Percentiles rank a stretch among this genome's conserved stretches.
These are phyloP conservation scores for Aspergillus fumigatus DNA, from an alignment of 2,329 filamentous ascomycete species.

Conservation along the genomic window DNA sequence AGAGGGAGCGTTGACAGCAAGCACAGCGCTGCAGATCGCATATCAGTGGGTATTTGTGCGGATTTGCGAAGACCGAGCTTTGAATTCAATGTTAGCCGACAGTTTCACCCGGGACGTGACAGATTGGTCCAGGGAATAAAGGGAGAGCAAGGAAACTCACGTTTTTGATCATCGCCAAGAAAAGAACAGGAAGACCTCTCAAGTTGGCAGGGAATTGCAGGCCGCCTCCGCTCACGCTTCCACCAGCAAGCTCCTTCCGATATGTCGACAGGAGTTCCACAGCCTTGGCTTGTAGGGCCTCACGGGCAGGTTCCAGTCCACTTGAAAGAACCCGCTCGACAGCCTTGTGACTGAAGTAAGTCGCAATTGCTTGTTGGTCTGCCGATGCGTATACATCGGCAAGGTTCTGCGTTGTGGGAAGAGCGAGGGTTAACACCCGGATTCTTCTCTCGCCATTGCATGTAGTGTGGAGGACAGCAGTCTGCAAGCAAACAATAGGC, in stretches of 20 bases:
- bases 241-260: constrained; percentile 91
- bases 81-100: constrained; percentile 19
- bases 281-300: constrained; percentile 85
- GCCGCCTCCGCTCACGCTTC: constrained; percentile 87
- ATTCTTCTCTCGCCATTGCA: constrained; percentile 97
- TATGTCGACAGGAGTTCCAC: constrained; percentile 92
- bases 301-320: constrained; percentile 83
- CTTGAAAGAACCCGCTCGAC: constrained; percentile 83
- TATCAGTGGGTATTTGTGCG: constrained; percentile 87
- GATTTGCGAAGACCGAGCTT: constrained; percentile 79
- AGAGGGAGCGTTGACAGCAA: constrained; percentile 90
- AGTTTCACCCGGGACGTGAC: background rate
- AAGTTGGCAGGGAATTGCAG: constrained; percentile 93
- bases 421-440: constrained; percentile 83
- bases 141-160: constrained; percentile 49
- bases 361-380: constrained; percentile 87
- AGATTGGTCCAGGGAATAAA: background rate
- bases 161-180: constrained; percentile 93
- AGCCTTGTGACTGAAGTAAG: constrained; percentile 96
- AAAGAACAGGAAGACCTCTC: constrained; percentile 79
- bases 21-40: constrained; percentile 87
- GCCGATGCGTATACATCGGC: constrained; percentile 92
- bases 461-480: constrained; percentile 92
- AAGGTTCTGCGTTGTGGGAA: constrained; percentile 87
- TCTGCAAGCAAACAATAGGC: constrained; percentile 86